These are phyloP conservation scores for Lentinula aciculospora DNA, from an alignment of 768 basidiomycete genomes.

Conservation along the genomic window DNA sequence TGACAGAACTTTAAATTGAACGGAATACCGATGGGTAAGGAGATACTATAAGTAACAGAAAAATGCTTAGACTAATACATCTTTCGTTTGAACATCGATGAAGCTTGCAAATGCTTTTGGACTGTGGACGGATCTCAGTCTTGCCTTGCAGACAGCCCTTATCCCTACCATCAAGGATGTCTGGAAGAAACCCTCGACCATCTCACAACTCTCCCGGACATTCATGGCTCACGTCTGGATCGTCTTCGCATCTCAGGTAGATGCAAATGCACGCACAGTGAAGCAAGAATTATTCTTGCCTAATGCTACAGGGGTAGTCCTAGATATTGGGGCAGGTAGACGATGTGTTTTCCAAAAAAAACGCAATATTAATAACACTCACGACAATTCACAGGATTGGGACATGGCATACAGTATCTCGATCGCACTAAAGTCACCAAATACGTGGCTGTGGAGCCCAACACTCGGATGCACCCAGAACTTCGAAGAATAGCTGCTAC, in stretches of 20 bases:
- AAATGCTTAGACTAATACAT: background rate
- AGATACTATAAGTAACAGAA: background rate
- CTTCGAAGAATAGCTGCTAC: constrained; percentile 43
- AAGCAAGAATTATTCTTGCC: constrained; percentile 17
- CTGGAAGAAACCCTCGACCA: constrained; percentile 21
- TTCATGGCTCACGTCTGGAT: constrained; percentile 41
- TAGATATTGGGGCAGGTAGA: constrained; percentile 2
- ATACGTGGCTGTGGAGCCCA: constrained; percentile 74
- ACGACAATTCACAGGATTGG: constrained; percentile 40
- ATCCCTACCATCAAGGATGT: constrained; percentile 28
- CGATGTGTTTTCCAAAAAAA: background rate
- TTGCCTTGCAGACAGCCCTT: constrained; percentile 23
- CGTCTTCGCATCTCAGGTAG: constrained; percentile 19
- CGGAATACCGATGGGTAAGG: background rate
- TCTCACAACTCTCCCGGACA: constrained; percentile 29
- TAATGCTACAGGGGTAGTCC: background rate
- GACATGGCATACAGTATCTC: constrained; percentile 60
- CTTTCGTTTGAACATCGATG: background rate
- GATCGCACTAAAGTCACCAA: constrained; percentile 45
- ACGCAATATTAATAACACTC: background rate
- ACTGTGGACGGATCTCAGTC: constrained; percentile 24
- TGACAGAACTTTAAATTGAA: background rate
- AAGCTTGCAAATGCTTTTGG: background rate
- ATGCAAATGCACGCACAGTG: constrained; percentile 17
- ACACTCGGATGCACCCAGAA: constrained; percentile 52